Percentiles rank a stretch among this genome's conserved stretches.
phyloP scores from a whole-genome alignment of 2,329 filamentous ascomycete genomes.

The Aspergillus vadensis region DNA sequence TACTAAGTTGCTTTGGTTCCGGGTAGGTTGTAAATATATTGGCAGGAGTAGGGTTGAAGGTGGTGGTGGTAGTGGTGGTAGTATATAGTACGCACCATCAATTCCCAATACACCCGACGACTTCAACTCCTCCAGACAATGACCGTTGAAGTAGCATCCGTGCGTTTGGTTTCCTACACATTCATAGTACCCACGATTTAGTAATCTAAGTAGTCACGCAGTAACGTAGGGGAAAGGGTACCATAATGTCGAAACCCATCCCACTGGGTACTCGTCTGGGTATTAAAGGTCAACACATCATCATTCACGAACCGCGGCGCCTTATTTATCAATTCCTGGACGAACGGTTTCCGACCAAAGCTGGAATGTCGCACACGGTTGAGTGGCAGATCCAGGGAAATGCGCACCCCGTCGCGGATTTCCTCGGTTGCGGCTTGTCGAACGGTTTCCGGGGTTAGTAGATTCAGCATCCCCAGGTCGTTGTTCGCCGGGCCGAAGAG shows the following conservation, averaged over 20 bases:
- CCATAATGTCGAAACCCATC: conserved; percentile 44
- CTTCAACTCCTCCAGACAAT: conserved; percentile 43
- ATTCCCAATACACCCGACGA: conserved; percentile 44
- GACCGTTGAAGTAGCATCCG: conserved; percentile 47
- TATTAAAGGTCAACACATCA: conserved; percentile 62
- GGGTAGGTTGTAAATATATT: too few species aligned
- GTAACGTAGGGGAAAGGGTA: background rate
- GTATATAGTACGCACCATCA: conserved; percentile 28
- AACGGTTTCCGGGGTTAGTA: conserved; percentile 53
- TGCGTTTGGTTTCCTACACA: conserved; percentile 45
- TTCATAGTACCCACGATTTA: too few species aligned
- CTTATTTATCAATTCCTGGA: conserved; percentile 57
- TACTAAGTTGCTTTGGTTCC: too few species aligned
- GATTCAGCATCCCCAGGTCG: conserved; percentile 58
- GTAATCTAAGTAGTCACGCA: too few species aligned
- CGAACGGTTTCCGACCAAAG: conserved; percentile 59
- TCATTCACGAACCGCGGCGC: conserved; percentile 59
- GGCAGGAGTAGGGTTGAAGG: too few species aligned
- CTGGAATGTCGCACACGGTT: conserved; percentile 56
- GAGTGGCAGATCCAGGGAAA: conserved; percentile 64
- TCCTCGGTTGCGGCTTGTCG: conserved; percentile 46
- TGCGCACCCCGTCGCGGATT: conserved; percentile 43
- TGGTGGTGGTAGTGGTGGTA: background rate
- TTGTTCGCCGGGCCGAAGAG: conserved; percentile 53
- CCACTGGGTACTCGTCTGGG: conserved; percentile 60